Evolutionary conservation across 2,329 filamentous ascomycete genomes (phyloP), one percentile per base, ranked within the genome.

Genomic region (Leptographium radiaticola): DNA sequence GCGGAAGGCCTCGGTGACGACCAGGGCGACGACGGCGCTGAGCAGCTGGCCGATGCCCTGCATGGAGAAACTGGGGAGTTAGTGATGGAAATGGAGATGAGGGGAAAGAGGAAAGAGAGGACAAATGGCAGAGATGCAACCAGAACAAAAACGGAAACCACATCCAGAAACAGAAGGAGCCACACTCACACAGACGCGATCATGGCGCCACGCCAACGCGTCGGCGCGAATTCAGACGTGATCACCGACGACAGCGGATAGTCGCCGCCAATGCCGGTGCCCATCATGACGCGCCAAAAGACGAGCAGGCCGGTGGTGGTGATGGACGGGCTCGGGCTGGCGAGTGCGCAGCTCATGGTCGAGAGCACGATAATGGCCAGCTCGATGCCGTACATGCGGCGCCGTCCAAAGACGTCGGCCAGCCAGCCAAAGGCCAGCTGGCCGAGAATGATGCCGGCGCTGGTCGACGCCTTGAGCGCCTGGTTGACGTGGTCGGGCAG

Each of bases 361-460:
- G 81, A 78, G 54, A 84, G 71, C 56, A 88, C 81, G 62, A 89
- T 87, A 58, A 90, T 75, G 55, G 80, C 80, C 50, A 89, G 68
- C 64, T 89, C 86, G 33, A 89, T 74, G 49, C 87, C 87, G 64
- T 93, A 93, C 84, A 94, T 91, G 60, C 79, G 81, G 64, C 88
- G 83, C 44, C 87, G 80, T 47, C 88, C 88, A 54, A 88, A 76
- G 4, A 79, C 73, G 68, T 93, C 88, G 50, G 87, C 87, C 40
- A 90, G 69, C 59, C 79, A 86, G 56, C 87, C 87, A 64, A 93
- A 93, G 16, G 81, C 69, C 42, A 90, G 67, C 69, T 91, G 87
- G 31, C 87, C 87, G 49, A 93, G 70, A 31, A 93, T 79, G 33
- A 88, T 89, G 43, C 88, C 88, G 33, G 80, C 83, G 44, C 83